A percentile compares a stretch with the other conserved stretches of the same genome.
phyloP scores from a whole-genome alignment of 768 basidiomycete genomes.

The Suillus brevipes region DNA sequence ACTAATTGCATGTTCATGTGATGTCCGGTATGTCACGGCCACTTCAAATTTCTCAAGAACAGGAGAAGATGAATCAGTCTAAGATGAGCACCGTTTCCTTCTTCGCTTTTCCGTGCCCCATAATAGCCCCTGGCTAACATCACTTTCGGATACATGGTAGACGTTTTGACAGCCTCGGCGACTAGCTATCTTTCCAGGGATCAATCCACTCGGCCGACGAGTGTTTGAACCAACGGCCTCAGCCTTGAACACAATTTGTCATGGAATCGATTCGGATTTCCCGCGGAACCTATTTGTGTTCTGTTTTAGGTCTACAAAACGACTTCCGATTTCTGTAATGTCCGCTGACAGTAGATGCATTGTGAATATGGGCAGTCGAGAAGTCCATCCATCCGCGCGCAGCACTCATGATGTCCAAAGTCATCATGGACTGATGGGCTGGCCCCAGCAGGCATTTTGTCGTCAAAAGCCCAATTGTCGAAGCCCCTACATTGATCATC shows the following conservation, averaged over 20 bases:
- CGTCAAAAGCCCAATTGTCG: background rate
- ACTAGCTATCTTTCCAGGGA: too few relatives aligned
- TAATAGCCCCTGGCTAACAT: background rate
- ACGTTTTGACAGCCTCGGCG: background rate
- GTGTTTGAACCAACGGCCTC: background rate
- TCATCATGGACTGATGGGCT: background rate
- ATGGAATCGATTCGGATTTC: background rate
- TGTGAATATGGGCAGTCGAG: background rate
- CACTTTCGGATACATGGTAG: background rate
- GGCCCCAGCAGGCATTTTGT: background rate
- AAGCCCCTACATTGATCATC: background rate
- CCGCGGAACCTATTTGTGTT: background rate
- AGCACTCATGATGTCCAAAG: background rate
- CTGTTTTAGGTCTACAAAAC: background rate
- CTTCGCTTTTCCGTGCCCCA: background rate
- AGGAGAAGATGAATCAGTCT: background rate
- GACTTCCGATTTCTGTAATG: background rate
- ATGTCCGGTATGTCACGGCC: background rate
- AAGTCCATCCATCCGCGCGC: background rate
- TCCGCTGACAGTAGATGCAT: background rate
- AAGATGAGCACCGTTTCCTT: background rate
- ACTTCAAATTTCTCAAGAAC: background rate
- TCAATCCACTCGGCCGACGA: background rate
- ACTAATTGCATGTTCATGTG: background rate
- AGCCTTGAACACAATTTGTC: background rate